Base-by-base conservation (phyloP, 2,329 filamentous ascomycete genomes). In the Endocalyx cinctus region DNA sequence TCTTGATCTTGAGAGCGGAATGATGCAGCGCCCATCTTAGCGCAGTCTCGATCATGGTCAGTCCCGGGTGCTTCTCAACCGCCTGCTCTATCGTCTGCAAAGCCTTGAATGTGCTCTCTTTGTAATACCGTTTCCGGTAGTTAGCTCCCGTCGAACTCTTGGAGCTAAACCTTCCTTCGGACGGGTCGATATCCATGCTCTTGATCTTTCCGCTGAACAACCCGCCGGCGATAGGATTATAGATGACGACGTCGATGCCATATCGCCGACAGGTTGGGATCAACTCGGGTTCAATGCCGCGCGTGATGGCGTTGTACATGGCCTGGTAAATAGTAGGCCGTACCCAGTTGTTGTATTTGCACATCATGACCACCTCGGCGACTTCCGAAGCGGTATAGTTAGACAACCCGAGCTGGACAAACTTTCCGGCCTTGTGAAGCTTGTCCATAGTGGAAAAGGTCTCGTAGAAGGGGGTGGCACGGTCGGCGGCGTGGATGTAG, bases 301-400 rank as follows among this genome's bases (percentile, higher is more conserved):
- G 77, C 15, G 80, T 86, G 46, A 89, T 84, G 37, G 75, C 77
- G 59, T 90, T 90, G 62, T 90, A 90, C 84, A 94, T 90, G 49
- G 73, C 88, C 60, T 46, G 87, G 60, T 87, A 94, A 35, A 94
- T 78, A 1, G 83, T 87, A 1, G 87, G 87, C 25, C 82, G 75
- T 12, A 94, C 84, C 85, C 85, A 94, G 41, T 77, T 76, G 51
- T 85, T 81, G 62, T 84, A 78, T 48, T 82, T 82, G 69, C 84
- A 90, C 25, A 79, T 82, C 59, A 87, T 75, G 37, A 83, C 82
- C 8, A 94, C 76, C 62, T 95, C 88, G 0, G 87, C 87, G 8
- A 95, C 84, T 57, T 95, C 88, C 54, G 83, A 92, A 0, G 87
- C 82, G 1, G 87, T 85, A 57, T 81, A 95, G 63, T 95, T 95